Base-by-base conservation (phyloP, 148 eudicot genomes). In the Diospyros kaki region DNA sequence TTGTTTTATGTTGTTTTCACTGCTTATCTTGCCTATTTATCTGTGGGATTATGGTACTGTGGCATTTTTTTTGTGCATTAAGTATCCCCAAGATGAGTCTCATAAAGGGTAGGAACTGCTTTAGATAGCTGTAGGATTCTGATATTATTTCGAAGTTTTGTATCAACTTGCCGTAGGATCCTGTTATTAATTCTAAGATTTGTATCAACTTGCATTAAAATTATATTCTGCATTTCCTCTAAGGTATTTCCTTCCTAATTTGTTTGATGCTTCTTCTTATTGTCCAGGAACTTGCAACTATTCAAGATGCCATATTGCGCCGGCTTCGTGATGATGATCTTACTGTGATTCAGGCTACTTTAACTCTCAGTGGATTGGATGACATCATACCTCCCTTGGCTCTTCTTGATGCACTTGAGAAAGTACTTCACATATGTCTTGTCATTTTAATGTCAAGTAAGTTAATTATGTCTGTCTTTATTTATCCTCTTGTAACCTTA, bases 281-380 rank as follows among this genome's bases (percentile, higher is more conserved):
- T 65, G 68, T 88, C 75, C 92, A 94, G 87, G 79, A 87, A 61
- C 80, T 90, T 73, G 73, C 63, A 53, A 84, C 85, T 72, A 82
- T 94, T 41, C 90, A 84, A 65, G 94, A 89, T 79, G 92, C 96
- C 64, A 69, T 95, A 50, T 15, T 78, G 70, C 91, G 92, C 53
- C 85, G 91, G 69, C 87, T 95, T 61, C 60, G 66, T 58, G 98
- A 95, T 72, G 90, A 85, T 64, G 97, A 95, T 77, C 74, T 95
- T 70, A 82, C 86, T 76, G 97, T 95, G 60, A 91, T 90, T 66
- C 80, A 83, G 63, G 92, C 92, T 69, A 91, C 89, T 76, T 68
- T 95, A 50, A 86, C 83, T 73, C 70, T 92, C 75, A 83, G 81
- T 75, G 79, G 81, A 78, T 80, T 95, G 80, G 58, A 86, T 9